These are phyloP conservation scores for Xylariomycetidae sp. DNA, from an alignment of 2,329 filamentous ascomycete genomes.

Conservation along the genomic window DNA sequence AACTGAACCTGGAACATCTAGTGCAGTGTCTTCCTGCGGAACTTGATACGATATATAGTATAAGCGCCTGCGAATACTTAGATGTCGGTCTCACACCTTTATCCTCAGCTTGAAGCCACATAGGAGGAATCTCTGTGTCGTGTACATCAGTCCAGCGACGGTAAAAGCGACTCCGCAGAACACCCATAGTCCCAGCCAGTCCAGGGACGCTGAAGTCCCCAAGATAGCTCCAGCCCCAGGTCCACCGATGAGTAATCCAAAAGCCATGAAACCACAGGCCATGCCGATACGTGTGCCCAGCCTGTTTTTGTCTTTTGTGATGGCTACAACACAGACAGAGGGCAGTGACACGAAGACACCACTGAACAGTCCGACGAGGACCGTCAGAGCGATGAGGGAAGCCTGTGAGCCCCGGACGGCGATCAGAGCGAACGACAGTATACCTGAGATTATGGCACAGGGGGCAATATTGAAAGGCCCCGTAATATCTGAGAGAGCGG, in stretches of 20 bases:
- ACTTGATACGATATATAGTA: too few relatives aligned
- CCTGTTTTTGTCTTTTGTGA: conserved; percentile 35
- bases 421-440: conserved; percentile 32
- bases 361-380: conserved; percentile 37
- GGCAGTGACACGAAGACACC: conserved; percentile 39
- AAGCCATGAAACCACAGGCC: conserved; percentile 27
- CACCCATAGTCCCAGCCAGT: conserved; percentile 21
- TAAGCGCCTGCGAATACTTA: too few relatives aligned
- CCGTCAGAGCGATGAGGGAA: conserved; percentile 28
- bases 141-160: conserved; percentile 1
- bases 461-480: conserved; percentile 31
- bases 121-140: not conserved
- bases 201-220: conserved; percentile 8
- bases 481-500: conserved; percentile 31
- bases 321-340: conserved; percentile 31
- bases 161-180: conserved; percentile 10
- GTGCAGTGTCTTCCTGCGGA: too few relatives aligned
- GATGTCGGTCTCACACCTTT: conserved; percentile 3
- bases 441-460: conserved; percentile 25
- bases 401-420: conserved; percentile 24
- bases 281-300: conserved; percentile 39
- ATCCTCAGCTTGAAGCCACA: not conserved
- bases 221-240: conserved; percentile 31
- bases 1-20: too few relatives aligned
- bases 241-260: conserved; percentile 29